Percentiles rank a stretch among this genome's conserved stretches.
These are phyloP conservation scores for Thozetella sp. DNA, from an alignment of 495 filamentous ascomycete genomes.

Conservation along the genomic window DNA sequence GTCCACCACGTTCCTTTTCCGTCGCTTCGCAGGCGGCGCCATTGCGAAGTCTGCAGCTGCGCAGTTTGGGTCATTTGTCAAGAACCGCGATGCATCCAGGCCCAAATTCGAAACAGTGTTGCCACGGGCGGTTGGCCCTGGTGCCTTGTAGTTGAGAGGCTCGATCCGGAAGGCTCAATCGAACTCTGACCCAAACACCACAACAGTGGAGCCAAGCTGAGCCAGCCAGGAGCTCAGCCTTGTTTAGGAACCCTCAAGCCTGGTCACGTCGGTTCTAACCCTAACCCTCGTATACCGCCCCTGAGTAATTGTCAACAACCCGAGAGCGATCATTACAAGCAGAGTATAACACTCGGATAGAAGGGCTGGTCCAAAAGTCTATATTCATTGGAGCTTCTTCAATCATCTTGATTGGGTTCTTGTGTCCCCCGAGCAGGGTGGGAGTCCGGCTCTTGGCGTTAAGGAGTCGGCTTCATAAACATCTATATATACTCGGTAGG, in stretches of 20 bases:
- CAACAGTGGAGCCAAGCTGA: neutral
- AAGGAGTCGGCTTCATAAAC: no score
- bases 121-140: neutral
- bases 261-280: neutral
- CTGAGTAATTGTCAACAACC: neutral
- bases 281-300: neutral
- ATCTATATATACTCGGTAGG: no score
- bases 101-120: neutral
- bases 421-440: no score
- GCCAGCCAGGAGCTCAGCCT: neutral
- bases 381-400: no score
- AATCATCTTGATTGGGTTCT: no score
- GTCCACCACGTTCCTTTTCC: slow-evolving; percentile 45
- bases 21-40: slow-evolving; percentile 58
- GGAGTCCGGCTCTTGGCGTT: no score
- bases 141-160: no score
- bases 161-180: neutral
- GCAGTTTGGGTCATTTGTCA: slow-evolving; percentile 19
- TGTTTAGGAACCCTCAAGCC: neutral
- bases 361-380: no score
- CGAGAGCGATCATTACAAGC: neutral
- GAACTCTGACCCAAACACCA: neutral
- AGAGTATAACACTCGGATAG: neutral
- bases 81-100: slow-evolving; percentile 5
- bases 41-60: slow-evolving; percentile 30